phyloP scores from a whole-genome alignment of 2,329 filamentous ascomycete genomes.

The Periconia sp. region DNA sequence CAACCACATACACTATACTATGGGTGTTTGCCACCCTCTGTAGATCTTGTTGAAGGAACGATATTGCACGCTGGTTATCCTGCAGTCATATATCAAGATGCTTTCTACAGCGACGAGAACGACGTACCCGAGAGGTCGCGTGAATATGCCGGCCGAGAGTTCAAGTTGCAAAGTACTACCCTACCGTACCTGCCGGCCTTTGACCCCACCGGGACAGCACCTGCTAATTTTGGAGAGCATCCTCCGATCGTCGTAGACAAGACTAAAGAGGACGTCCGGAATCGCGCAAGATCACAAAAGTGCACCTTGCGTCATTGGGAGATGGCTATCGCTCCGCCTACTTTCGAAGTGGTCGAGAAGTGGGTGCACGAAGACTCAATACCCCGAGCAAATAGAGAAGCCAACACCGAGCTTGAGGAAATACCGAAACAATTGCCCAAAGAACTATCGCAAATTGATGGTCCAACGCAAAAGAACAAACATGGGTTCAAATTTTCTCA shows the following conservation, averaged over 20 bases:
- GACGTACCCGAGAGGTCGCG: constrained; percentile 79
- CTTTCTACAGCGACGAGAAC: constrained; percentile 81
- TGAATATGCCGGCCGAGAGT: constrained; percentile 89
- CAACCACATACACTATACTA: constrained; percentile 40
- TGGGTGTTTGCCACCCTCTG: constrained; percentile 48
- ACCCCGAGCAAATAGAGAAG: constrained; percentile 5
- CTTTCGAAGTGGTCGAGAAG: constrained; percentile 67
- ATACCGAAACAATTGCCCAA: constrained; percentile 27
- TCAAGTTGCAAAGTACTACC: constrained; percentile 75
- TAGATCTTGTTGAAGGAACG: constrained; percentile 59
- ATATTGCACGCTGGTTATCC: constrained; percentile 66
- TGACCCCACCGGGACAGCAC: constrained; percentile 65
- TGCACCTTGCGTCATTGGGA: constrained; percentile 79
- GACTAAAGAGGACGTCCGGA: constrained; percentile 56
- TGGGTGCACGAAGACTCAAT: constrained; percentile 62
- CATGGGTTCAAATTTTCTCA: constrained; percentile 88
- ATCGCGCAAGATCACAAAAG: constrained; percentile 59
- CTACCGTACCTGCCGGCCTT: constrained; percentile 83
- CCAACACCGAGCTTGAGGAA: constrained; percentile 9
- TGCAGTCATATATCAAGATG: constrained; percentile 79
- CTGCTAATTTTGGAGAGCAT: constrained; percentile 63
- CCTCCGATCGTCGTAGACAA: constrained; percentile 57
- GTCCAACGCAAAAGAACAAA: constrained; percentile 80
- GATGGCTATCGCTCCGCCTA: constrained; percentile 73
- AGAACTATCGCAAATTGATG: constrained; percentile 81